A percentile compares a stretch with the other conserved stretches of the same genome.
Conservation (phyloP, 306 rosid species). For the Chamaecrista fasciculata region DNA sequence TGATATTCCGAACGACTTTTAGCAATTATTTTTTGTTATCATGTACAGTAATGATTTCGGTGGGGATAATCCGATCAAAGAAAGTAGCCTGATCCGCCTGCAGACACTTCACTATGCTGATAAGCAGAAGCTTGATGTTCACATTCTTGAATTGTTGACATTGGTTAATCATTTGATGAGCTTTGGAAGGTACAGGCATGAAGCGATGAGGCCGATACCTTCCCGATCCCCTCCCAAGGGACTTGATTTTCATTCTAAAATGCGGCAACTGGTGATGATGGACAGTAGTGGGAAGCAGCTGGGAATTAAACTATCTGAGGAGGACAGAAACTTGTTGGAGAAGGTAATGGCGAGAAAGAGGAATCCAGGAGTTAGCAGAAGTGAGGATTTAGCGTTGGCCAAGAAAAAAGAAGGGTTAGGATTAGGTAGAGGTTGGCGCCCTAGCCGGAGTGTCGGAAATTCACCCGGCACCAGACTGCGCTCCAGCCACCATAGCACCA, state of each 20-base stretch:
- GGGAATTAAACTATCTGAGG: slow-evolving; percentile 44
- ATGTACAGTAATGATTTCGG: slow-evolving; percentile 63
- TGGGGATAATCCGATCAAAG: slow-evolving; percentile 41
- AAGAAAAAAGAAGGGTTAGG: slow-evolving; percentile 34
- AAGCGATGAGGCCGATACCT: slow-evolving; percentile 45
- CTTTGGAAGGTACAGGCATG: slow-evolving; percentile 58
- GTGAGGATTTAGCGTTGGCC: slow-evolving; percentile 47
- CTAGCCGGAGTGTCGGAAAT: slow-evolving; percentile 58
- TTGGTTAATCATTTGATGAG: slow-evolving; percentile 66
- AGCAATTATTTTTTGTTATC: slow-evolving; percentile 1
- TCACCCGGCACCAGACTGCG: slow-evolving; percentile 44
- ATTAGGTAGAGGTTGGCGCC: slow-evolving; percentile 18
- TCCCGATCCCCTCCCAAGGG: slow-evolving; percentile 60
- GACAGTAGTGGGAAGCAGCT: slow-evolving; percentile 26
- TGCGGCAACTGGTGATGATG: slow-evolving; percentile 42
- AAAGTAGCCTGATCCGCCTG: slow-evolving; percentile 58
- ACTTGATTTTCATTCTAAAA: slow-evolving; percentile 54
- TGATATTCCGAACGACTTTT: slow-evolving; percentile 8
- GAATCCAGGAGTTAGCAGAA: slow-evolving; percentile 59
- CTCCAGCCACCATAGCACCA: slow-evolving; percentile 22
- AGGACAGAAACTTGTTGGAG: slow-evolving; percentile 55
- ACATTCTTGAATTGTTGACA: slow-evolving; percentile 66
- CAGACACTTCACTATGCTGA: slow-evolving; percentile 85
- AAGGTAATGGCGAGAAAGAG: slow-evolving; percentile 48
- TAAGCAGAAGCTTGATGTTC: slow-evolving; percentile 63